Evolutionary conservation across 305 asterid genomes (phyloP).

Genomic region (Fraxinus greggii): DNA sequence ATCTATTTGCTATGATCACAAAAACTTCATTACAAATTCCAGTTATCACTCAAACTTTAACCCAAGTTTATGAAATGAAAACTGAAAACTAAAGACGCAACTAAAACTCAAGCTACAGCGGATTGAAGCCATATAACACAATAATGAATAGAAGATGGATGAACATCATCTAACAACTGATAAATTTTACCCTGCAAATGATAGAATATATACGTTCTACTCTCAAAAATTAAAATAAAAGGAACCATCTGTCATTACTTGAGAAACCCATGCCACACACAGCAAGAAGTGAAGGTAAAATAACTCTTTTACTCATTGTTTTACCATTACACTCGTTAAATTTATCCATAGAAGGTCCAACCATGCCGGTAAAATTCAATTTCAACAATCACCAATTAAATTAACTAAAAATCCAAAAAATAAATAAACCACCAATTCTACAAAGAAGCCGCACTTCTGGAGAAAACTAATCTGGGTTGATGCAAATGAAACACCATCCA

Average conservation of each 20-base stretch:
- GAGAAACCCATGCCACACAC: not conserved
- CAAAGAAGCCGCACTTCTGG: not conserved
- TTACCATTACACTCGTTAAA: not conserved
- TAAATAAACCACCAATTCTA: not conserved
- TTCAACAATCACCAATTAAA: not conserved
- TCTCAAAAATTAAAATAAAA: not conserved
- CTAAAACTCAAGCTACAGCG: not conserved
- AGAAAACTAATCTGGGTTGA: not conserved
- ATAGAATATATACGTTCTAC: not conserved
- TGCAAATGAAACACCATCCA: not conserved
- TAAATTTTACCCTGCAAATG: not conserved
- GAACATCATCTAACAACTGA: not conserved
- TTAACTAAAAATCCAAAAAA: not conserved
- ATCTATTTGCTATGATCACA: constrained; percentile 59
- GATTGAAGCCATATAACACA: not conserved
- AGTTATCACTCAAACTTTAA: constrained; percentile 10
- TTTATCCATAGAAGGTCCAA: not conserved
- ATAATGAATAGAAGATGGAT: not conserved
- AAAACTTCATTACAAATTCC: constrained; percentile 15
- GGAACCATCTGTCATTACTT: not conserved
- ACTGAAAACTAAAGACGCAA: not conserved
- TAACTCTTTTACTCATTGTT: not conserved
- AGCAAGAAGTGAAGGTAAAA: not conserved
- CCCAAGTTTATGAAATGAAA: not conserved
- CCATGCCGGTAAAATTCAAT: not conserved